Evolutionary conservation across 2,329 filamentous ascomycete species (phyloP), one percentile per base, ranked within the genome.

Genomic region (Sphaceloma murrayae): DNA sequence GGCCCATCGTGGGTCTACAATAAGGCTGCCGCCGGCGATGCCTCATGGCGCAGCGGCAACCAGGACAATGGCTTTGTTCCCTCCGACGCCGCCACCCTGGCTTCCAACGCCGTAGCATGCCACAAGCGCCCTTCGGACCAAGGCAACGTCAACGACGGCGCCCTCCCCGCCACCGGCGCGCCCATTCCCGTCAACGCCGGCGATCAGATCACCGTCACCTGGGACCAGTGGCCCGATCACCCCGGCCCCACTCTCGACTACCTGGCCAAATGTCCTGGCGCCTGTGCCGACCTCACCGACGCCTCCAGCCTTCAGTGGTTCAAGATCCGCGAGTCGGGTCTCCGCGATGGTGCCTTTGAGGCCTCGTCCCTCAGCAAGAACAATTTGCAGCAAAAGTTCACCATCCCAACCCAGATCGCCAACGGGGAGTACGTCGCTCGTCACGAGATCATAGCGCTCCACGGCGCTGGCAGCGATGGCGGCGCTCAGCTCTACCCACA

Each of bases 371-470:
- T 75, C 49, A 65, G 73, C 45, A 61, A 65, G 34, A 68, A 67
- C 54, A 63, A 65, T 48, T 62, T 67, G 38, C 63, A 64, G 38
- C 71, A 72, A 57, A 58, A 61, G 43, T 68, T 75, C 47, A 67
- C 63, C 46, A 72, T 78, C 45, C 75, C 74, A 5, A 51, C 59
- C 5, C 67, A 67, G 48, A 66, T 78, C 44, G 67, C 66, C 29
- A 58, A 72, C 4, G 76, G 76, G 14, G 67, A 76, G 54, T 78
- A 78, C 55, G 69, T 78, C 46, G 65, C 77, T 8, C 69, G 75
- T n/a, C 72, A 74, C 44, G 75, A 78, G 63, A 67, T 74, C 43
- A 69, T 81, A 42, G 77, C 72, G 18, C 73, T 81, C 42, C 77
- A 81, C 64, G 62, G 63, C 22, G 70, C 64, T 9, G 64, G 60